Percentiles rank a stretch among this genome's conserved stretches.
Evolutionary conservation across 2,329 filamentous ascomycete genomes (phyloP).

Genomic region (Epichloe coenophiala): DNA sequence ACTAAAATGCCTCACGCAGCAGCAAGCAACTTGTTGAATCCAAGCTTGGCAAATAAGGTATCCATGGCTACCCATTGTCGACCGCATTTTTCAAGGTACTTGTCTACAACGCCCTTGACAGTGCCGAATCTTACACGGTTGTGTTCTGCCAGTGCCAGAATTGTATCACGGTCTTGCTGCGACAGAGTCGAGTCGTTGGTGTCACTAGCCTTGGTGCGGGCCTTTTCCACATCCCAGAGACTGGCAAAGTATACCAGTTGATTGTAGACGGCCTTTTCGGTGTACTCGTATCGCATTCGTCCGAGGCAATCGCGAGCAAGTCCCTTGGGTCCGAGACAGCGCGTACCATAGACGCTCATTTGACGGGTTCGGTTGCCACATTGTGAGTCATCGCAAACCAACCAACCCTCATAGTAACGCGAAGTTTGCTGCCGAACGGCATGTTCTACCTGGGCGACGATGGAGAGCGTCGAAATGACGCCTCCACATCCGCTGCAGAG

Average conservation of each 20-base stretch:
- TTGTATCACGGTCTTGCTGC: slow-evolving; percentile 46
- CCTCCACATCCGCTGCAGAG: slow-evolving; percentile 57
- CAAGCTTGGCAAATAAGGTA: slow-evolving; percentile 60
- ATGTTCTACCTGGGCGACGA: slow-evolving; percentile 78
- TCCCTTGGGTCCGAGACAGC: slow-evolving; percentile 78
- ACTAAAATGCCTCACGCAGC: slow-evolving; percentile 1
- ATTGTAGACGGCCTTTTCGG: slow-evolving; percentile 86
- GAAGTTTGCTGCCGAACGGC: slow-evolving; percentile 67
- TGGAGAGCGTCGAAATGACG: slow-evolving; percentile 52
- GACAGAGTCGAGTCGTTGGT: slow-evolving; percentile 32
- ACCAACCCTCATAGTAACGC: slow-evolving; percentile 84
- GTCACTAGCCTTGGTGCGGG: slow-evolving; percentile 38
- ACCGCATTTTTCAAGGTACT: slow-evolving; percentile 79
- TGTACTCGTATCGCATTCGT: slow-evolving; percentile 76
- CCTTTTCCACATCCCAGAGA: slow-evolving; percentile 83
- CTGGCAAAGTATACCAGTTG: slow-evolving; percentile 79
- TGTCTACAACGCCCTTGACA: slow-evolving; percentile 63
- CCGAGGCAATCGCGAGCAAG: slow-evolving; percentile 75
- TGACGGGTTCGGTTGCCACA: slow-evolving; percentile 81
- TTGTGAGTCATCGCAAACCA: slow-evolving; percentile 77
- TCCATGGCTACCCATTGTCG: slow-evolving; percentile 93
- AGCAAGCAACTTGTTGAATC: slow-evolving; percentile 29
- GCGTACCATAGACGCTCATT: slow-evolving; percentile 82
- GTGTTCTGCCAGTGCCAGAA: slow-evolving; percentile 62
- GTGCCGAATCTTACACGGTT: slow-evolving; percentile 71